A percentile compares a stretch with the other conserved stretches of the same genome.
phyloP scores from a whole-genome alignment of 371 early-diverging fungal species.

The Mucor sp. region DNA sequence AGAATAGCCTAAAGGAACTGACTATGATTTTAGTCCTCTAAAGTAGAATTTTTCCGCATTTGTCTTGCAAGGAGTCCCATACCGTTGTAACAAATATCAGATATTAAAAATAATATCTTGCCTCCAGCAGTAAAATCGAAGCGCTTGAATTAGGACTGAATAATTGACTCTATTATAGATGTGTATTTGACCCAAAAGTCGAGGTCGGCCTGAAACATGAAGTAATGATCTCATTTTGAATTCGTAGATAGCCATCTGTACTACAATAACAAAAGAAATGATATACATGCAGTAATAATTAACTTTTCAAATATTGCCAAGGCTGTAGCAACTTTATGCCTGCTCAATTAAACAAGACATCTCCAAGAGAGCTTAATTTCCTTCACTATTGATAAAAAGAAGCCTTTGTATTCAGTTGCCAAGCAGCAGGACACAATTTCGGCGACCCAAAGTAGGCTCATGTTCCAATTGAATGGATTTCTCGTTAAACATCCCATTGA shows the following conservation, averaged over 20 bases:
- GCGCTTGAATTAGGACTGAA: background rate
- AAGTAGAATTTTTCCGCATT: background rate
- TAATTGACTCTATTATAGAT: background rate
- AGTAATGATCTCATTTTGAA: constrained; percentile 6
- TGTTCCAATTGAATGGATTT: constrained; percentile 2
- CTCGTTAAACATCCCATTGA: background rate
- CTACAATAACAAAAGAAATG: background rate
- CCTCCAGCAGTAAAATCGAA: background rate
- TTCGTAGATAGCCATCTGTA: background rate
- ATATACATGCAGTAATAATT: background rate
- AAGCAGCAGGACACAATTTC: background rate
- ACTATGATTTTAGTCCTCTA: background rate
- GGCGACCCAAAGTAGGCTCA: background rate
- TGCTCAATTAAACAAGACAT: background rate
- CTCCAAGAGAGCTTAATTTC: background rate
- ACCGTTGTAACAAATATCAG: background rate
- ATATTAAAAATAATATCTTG: background rate
- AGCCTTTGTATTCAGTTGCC: background rate
- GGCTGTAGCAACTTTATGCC: background rate
- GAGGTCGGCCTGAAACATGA: constrained; percentile 5
- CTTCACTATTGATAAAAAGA: background rate
- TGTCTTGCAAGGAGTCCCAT: too few species aligned
- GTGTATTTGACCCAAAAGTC: background rate
- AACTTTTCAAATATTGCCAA: background rate
- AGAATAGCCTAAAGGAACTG: background rate